Evolutionary conservation across 2,329 filamentous ascomycete species (phyloP), one percentile per base, ranked within the genome.

Genomic region (Aspergillus sp.): DNA sequence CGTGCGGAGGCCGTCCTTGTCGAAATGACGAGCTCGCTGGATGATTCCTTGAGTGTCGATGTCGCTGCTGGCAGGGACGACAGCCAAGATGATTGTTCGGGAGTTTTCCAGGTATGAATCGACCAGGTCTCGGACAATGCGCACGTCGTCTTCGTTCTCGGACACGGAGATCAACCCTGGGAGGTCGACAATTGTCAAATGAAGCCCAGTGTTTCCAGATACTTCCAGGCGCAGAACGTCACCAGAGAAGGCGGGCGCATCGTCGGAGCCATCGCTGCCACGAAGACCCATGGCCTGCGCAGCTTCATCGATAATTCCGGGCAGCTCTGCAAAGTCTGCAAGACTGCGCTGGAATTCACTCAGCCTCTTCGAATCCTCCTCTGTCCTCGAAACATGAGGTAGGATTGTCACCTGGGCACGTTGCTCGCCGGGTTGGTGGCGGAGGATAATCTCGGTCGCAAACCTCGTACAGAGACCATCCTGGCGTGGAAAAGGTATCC

Each of bases 381-480:
- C 39, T 27, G 31, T 12, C 8, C 46, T 39, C 4, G 52, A 53
- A 0, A 35, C 4, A 39, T 46, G 33, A 3, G 53, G 49, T 5
- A 44, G 46, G 3, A 52, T 49, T 1, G 36, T 50, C 5, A 43
- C 50, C 1, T 44, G 48, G 2, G 19, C 48, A 4, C 12, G 27
- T 7, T 19, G 35, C 1, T n/a, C 35, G 7, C 19, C 2, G 1
- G 43, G 34, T 1, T 40, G 29, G 36, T 58, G 49, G 0, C 52
- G 68, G 27, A 81, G 64, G 6, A 77, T 65, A 43, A 82, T 78
- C 55, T 82, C 77, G n/a, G 78, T 82, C 1, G 79, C 74, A 48
- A 81, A 83, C 6, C 79, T 69, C 0, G 81, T 84, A 50, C 81
- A 84, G 3, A 81, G 69, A 27, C 76, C 76, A 42, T 78, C 77